Evolutionary conservation across 2,329 filamentous ascomycete genomes (phyloP).

Genomic region (Beauveria scarabaeidicola): DNA sequence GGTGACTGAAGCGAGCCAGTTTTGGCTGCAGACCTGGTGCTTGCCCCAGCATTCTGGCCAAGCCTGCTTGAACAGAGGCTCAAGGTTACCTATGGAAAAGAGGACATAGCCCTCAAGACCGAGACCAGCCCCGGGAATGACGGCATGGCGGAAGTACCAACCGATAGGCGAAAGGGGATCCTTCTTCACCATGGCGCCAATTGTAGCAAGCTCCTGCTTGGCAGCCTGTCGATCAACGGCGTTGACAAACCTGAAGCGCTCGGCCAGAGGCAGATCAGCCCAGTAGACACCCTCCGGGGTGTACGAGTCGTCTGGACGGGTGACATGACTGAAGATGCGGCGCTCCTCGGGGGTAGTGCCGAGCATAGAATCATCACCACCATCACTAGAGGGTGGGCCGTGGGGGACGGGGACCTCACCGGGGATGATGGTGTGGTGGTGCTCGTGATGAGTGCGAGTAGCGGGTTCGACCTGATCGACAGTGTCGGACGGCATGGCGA

Average conservation of each 20-base stretch:
- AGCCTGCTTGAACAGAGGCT: conserved; percentile 66
- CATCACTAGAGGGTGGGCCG: conserved; percentile 36
- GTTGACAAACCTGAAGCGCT: conserved; percentile 68
- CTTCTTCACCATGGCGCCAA: conserved; percentile 74
- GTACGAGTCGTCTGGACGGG: conserved; percentile 84
- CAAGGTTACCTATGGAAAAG: conserved; percentile 92
- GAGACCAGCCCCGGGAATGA: conserved; percentile 85
- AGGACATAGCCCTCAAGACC: conserved; percentile 92
- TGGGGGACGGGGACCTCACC: conserved; percentile 51
- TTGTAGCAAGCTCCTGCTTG: conserved; percentile 53
- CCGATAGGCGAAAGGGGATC: conserved; percentile 77
- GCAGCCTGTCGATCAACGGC: conserved; percentile 65
- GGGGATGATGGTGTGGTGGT: conserved; percentile 32
- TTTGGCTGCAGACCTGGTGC: conserved; percentile 57
- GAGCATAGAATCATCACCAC: conserved; percentile 36
- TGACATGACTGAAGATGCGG: conserved; percentile 65
- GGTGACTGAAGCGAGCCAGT: conserved; percentile 77
- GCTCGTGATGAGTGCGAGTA: conserved; percentile 17
- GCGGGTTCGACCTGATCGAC: conserved; percentile 3
- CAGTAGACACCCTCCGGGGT: conserved; percentile 79
- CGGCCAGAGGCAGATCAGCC: conserved; percentile 68
- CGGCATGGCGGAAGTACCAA: conserved; percentile 84
- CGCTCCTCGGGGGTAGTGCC: conserved; percentile 41
- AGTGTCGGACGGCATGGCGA: background rate
- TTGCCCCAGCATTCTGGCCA: conserved; percentile 74